phyloP scores from a whole-genome alignment of 1,284 basidiomycete genomes.

The Vanrija sp. region DNA sequence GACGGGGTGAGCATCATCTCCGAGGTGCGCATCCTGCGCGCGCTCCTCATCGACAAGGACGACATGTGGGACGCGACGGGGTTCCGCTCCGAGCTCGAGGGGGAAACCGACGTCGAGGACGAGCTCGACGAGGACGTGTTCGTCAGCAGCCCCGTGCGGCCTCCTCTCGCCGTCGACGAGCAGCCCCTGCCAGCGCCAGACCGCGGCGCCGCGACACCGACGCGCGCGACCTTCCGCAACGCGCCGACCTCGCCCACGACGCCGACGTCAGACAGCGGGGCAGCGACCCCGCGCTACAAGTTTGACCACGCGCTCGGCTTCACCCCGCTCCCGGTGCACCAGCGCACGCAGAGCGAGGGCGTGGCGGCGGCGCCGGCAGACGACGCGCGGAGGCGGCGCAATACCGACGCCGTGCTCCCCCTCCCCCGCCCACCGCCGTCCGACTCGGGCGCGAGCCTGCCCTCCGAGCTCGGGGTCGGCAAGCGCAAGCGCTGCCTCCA shows the following conservation, averaged over 20 bases:
- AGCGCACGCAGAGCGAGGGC: neutral
- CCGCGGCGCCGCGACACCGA: neutral
- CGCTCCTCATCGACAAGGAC: slow-evolving; percentile 22
- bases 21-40: slow-evolving; percentile 31
- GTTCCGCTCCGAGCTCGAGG: slow-evolving; percentile 30
- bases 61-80: slow-evolving; percentile 20
- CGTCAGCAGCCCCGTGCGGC: neutral
- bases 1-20: slow-evolving; percentile 40
- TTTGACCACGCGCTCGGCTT: neutral
- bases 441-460: neutral
- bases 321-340: neutral
- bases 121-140: slow-evolving; percentile 7
- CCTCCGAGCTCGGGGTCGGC: neutral
- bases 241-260: neutral
- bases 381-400: neutral
- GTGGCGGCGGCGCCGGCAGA: neutral
- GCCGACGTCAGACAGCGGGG: no score
- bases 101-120: slow-evolving; percentile 9
- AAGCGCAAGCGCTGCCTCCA: slow-evolving; percentile 40
- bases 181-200: neutral
- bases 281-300: no score
- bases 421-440: neutral
- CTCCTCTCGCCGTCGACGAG: neutral
- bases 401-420: neutral
- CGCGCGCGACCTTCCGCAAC: neutral